Base-by-base conservation (phyloP, 1,284 basidiomycete genomes). In the Golubevia sp. region DNA sequence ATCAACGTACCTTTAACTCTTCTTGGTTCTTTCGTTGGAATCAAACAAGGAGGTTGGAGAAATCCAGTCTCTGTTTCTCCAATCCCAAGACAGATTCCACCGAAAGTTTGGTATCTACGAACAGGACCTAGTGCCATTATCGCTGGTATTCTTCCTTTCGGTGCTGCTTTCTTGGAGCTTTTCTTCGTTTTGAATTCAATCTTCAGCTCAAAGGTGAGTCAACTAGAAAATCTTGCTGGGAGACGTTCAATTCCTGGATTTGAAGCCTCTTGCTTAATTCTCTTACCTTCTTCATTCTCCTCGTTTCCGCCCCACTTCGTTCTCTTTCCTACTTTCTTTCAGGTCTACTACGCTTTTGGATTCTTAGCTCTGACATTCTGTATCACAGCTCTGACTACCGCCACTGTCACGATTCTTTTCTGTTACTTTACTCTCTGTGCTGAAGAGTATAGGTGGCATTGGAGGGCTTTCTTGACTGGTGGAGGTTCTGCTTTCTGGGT, bases 391-490 rank as follows among this genome's bases (percentile, higher is more conserved):
- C 85, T 97, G 51, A 97, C 94, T 2, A 92, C 93, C 0, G 94
- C 92, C 1, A 94, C 93, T 0, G 92, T 94, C 38, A 90, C 92
- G 2, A 92, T 96, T 69, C 87, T 97, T 20, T 74, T 73, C 24
- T 61, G 71, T 70, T 85, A 99, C 86, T 97, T 97, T 84, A 88
- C 91, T 63, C 88, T 99, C 15, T 98, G 95, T 71, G 91, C 93
- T 8, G 96, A 98, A 84, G 95, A 99, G 79, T 98, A 97, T 85
- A 87, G 93, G 68, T 99, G 95, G 95, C 95, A 99, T 69, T 98
- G 96, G 95, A 89, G 94, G 50, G 88, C 93, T 3, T 97, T 98
- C 87, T 83, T 97, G 69, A 91, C 91, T n/a, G 96, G 95, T 30
- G 96, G 94, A 4, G 94, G 94, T 21, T 92, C 91, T 64, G 91